Evolutionary conservation across 371 early-diverging fungal species (phyloP).

Genomic region (Mucor sp.): DNA sequence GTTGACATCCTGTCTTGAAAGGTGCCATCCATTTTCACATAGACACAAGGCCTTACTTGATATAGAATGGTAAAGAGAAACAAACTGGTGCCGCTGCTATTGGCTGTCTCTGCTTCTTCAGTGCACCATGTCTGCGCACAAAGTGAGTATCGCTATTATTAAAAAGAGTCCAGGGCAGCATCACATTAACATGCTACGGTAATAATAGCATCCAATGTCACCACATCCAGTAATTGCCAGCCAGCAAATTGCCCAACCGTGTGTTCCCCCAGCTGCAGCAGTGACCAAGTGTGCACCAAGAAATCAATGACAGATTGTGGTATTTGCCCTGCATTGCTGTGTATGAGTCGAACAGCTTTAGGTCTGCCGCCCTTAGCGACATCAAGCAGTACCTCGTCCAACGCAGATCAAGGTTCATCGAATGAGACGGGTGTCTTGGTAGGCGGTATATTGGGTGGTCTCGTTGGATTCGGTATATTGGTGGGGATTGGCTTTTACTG

Average conservation of each 20-base stretch:
- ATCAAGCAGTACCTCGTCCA: not conserved
- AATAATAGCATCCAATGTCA: not conserved
- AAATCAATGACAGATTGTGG: slow-evolving; percentile 45
- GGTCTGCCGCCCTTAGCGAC: slow-evolving; percentile 20
- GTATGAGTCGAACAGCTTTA: slow-evolving; percentile 26
- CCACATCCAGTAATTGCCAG: not conserved
- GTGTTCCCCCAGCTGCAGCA: slow-evolving; percentile 33
- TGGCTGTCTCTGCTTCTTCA: not conserved
- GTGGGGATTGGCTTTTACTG: slow-evolving; percentile 21
- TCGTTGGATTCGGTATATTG: slow-evolving; percentile 25
- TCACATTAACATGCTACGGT: not conserved
- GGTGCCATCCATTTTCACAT: not conserved
- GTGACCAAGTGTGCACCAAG: slow-evolving; percentile 28
- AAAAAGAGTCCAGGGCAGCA: not conserved
- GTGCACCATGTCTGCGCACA: not conserved
- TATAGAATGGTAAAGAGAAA: not conserved
- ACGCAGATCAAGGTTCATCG: not conserved
- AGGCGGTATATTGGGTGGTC: slow-evolving; percentile 46
- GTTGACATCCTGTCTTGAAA: not conserved
- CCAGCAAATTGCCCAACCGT: slow-evolving; percentile 19
- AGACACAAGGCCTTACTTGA: not conserved
- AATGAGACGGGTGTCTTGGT: slow-evolving; percentile 30
- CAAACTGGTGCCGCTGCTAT: not conserved
- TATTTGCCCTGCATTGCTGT: slow-evolving; percentile 36
- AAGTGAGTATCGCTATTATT: not conserved